Conservation (phyloP, 768 basidiomycete genomes). For the Pleurotus djamor region DNA sequence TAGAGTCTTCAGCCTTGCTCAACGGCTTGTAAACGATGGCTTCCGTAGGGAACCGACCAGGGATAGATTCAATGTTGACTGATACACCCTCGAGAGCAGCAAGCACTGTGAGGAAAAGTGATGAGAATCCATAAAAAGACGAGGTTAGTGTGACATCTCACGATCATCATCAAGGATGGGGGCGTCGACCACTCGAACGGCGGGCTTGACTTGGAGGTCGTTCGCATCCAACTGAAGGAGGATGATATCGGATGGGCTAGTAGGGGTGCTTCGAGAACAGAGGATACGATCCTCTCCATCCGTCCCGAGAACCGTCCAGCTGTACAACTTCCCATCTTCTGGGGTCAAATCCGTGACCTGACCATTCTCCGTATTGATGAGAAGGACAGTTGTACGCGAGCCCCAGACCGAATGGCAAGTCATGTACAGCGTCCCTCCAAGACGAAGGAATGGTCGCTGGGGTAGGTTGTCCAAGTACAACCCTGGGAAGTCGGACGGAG, state of each 20-base stretch:
- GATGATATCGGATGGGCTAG: constrained; percentile 45
- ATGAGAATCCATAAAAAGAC: not conserved
- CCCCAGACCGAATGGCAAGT: constrained; percentile 53
- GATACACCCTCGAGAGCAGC: not conserved
- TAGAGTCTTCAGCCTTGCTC: constrained; percentile 11
- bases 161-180: constrained; percentile 36
- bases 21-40: constrained; percentile 47
- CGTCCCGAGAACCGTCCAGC: constrained; percentile 54
- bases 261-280: constrained; percentile 48
- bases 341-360: constrained; percentile 42
- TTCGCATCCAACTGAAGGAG: constrained; percentile 35
- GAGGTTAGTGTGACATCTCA: constrained; percentile 19
- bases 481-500: constrained; percentile 51
- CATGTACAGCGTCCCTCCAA: constrained; percentile 22
- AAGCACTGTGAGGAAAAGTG: not conserved
- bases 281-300: constrained; percentile 41
- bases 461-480: constrained; percentile 54
- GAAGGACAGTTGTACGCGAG: constrained; percentile 48
- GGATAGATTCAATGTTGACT: constrained; percentile 39
- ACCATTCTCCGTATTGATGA: constrained; percentile 40
- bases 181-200: constrained; percentile 41
- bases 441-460: constrained; percentile 32
- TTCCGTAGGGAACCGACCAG: constrained; percentile 47
- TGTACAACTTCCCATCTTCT: constrained; percentile 32
- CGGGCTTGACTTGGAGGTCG: not conserved